phyloP scores from a whole-genome alignment of 2,329 filamentous ascomycete genomes.

The Keithomyces neogunnii region DNA sequence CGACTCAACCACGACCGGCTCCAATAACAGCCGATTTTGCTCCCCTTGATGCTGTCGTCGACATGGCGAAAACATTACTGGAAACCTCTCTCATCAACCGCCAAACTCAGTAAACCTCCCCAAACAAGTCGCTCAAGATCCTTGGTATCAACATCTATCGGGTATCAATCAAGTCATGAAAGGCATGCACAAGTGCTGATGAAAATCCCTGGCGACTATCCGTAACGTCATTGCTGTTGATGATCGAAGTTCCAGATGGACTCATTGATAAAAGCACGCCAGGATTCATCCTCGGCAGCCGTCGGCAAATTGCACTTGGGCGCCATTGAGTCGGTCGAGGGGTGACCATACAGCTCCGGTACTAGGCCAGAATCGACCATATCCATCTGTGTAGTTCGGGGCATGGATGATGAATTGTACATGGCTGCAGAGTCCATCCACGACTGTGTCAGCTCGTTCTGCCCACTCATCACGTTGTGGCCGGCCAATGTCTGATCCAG shows the following conservation, averaged over 20 bases:
- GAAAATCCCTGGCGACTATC: too few species aligned
- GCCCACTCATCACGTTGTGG: conserved; percentile 7
- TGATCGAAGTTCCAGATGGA: conserved; percentile 8
- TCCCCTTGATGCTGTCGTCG: too few species aligned
- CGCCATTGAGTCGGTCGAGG: neutral
- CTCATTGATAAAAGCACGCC: conserved; percentile 24
- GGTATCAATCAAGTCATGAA: too few species aligned
- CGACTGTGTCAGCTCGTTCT: neutral
- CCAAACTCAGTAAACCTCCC: too few species aligned
- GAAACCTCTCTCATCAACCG: too few species aligned
- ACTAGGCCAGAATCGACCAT: conserved; percentile 3
- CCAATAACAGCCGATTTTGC: too few species aligned
- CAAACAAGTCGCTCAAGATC: too few species aligned
- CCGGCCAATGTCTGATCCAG: conserved; percentile 10
- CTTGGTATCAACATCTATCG: too few species aligned
- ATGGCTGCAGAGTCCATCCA: neutral
- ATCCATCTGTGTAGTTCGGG: neutral
- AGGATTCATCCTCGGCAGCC: conserved; percentile 17
- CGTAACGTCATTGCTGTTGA: too few species aligned
- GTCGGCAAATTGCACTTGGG: conserved; percentile 4
- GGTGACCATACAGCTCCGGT: neutral
- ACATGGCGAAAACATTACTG: too few species aligned
- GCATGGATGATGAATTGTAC: conserved; percentile 2
- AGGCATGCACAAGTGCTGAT: too few species aligned
- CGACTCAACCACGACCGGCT: too few species aligned